phyloP scores from a whole-genome alignment of 164 flowering plant genomes.

The Pachysandra terminalis region DNA sequence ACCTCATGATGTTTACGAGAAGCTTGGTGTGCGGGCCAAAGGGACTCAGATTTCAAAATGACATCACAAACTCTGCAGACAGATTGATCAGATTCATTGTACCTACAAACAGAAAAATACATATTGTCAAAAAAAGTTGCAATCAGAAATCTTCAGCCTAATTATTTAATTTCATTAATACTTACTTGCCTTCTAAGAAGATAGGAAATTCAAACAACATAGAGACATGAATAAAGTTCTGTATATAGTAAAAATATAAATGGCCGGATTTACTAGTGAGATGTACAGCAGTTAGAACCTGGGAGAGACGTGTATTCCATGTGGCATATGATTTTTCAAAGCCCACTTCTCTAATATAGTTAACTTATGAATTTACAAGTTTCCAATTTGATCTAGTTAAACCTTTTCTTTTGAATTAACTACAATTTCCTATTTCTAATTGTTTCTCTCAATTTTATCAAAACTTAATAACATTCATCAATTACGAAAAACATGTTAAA shows the following conservation, averaged over 20 bases:
- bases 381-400: not conserved
- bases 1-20: conserved; percentile 92
- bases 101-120: conserved; percentile 36
- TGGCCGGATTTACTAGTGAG: too few species aligned
- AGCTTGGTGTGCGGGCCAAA: conserved; percentile 81
- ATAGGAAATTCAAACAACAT: too few species aligned
- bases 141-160: not conserved
- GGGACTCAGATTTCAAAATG: conserved; percentile 66
- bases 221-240: too few species aligned
- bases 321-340: too few species aligned
- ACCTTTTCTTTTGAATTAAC: too few species aligned
- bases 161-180: not conserved
- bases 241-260: too few species aligned
- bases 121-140: not conserved
- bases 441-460: not conserved
- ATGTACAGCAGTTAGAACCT: too few species aligned
- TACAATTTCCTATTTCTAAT: not conserved
- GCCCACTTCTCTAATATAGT: not conserved
- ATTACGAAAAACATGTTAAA: too few species aligned
- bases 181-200: not conserved
- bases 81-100: conserved; percentile 82
- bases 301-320: too few species aligned
- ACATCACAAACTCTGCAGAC: conserved; percentile 80
- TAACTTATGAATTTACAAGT: not conserved
- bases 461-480: too few species aligned